Conservation (phyloP, 495 filamentous ascomycete genomes). For the Aspergillus kassunensis region DNA sequence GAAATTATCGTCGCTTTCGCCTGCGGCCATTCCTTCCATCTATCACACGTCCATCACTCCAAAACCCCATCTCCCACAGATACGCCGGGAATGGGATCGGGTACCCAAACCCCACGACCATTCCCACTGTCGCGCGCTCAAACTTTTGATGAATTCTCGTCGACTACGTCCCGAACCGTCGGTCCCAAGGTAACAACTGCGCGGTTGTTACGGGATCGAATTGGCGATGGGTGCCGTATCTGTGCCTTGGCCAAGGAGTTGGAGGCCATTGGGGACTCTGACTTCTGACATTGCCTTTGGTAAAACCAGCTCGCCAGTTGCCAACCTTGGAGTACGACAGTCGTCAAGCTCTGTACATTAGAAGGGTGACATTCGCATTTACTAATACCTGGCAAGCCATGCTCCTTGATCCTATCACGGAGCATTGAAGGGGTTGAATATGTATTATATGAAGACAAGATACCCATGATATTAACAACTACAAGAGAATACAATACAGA, state of each 20-base stretch:
- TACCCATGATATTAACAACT: conserved; percentile 1
- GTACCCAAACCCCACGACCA: conserved; percentile 30
- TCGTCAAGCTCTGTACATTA: not conserved
- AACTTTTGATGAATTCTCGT: conserved; percentile 17
- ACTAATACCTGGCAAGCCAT: not conserved
- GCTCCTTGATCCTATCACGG: too few species aligned
- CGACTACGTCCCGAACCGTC: conserved; percentile 54
- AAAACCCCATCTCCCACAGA: conserved; percentile 23
- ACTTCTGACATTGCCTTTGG: conserved; percentile 7
- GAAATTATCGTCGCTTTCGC: conserved; percentile 86
- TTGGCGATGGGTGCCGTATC: conserved; percentile 67
- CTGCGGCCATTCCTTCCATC: conserved; percentile 88
- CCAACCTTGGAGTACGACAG: too few species aligned
- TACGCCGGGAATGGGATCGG: conserved; percentile 19
- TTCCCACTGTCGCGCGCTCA: conserved; percentile 23
- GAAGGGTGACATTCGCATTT: not conserved
- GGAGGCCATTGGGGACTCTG: conserved; percentile 30
- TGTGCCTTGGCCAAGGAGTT: conserved; percentile 48
- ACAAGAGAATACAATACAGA: too few species aligned
- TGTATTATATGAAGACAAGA: conserved; percentile 3
- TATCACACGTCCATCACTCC: conserved; percentile 64
- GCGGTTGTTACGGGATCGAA: conserved; percentile 65
- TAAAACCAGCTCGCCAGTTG: too few species aligned
- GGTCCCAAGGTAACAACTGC: conserved; percentile 89
- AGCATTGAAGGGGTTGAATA: not conserved